Evolutionary conservation across 352 stramenopile genomes (phyloP).

Genomic region (Thalassiosira hispida): DNA sequence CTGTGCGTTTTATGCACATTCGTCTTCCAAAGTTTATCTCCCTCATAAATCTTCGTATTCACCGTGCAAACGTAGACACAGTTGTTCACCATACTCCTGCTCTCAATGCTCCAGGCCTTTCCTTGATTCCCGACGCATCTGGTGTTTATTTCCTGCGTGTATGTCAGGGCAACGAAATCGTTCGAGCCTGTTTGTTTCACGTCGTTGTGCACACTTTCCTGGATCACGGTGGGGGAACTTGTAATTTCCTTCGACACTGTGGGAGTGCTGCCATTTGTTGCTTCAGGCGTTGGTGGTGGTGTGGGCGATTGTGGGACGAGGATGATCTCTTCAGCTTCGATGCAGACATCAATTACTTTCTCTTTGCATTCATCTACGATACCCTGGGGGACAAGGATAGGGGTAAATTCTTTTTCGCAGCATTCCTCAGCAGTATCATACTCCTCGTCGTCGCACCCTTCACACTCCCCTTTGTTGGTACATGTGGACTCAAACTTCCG

Average conservation of each 20-base stretch:
- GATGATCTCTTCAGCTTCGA: too few species aligned
- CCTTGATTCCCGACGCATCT: conserved; percentile 1
- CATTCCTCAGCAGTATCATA: too few species aligned
- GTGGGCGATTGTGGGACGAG: not conserved
- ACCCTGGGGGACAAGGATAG: too few species aligned
- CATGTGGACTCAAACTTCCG: too few species aligned
- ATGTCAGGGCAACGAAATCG: not conserved
- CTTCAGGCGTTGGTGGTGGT: not conserved
- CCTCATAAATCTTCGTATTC: conserved; percentile 7
- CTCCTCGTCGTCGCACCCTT: too few species aligned
- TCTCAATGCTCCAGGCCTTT: conserved; percentile 4
- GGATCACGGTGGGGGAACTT: not conserved
- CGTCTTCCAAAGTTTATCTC: not conserved
- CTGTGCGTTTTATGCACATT: conserved; percentile 8
- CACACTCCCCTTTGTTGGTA: too few species aligned
- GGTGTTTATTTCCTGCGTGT: conserved; percentile 5
- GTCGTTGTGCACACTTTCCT: not conserved
- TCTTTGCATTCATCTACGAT: too few species aligned
- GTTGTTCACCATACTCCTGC: not conserved
- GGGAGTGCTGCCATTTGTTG: conserved; percentile 10
- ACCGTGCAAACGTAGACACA: conserved; percentile 24
- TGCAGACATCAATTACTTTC: too few species aligned
- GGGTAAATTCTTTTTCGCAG: too few species aligned
- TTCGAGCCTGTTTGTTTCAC: not conserved
- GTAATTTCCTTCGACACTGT: conserved; percentile 22